These are phyloP conservation scores for Neonectria punicea DNA, from an alignment of 2,329 filamentous ascomycete species.

Conservation along the genomic window DNA sequence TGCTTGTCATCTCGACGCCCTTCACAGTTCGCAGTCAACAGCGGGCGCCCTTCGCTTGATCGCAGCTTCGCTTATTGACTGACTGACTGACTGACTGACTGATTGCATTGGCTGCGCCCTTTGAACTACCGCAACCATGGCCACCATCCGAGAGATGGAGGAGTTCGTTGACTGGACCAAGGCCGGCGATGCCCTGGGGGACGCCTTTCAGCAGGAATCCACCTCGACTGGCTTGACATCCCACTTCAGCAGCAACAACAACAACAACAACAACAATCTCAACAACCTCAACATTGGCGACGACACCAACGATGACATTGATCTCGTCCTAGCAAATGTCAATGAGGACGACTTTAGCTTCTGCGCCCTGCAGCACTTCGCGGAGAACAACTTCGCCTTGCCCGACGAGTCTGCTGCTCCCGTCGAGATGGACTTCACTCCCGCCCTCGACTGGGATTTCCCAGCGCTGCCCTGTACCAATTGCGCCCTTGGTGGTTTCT, in stretches of 20 bases:
- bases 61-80: not conserved
- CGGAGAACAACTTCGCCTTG: slow-evolving; percentile 50
- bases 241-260: slow-evolving; percentile 35
- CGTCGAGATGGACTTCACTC: slow-evolving; percentile 40
- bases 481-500: slow-evolving; percentile 63
- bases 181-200: slow-evolving; percentile 52
- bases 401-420: slow-evolving; percentile 45
- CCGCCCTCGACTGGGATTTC: slow-evolving; percentile 50
- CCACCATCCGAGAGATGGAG: slow-evolving; percentile 64
- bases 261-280: slow-evolving; percentile 20
- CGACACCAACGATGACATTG: slow-evolving; percentile 55
- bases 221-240: slow-evolving; percentile 50
- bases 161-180: slow-evolving; percentile 73
- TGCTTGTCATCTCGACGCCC: slow-evolving; percentile 8
- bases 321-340: slow-evolving; percentile 65
- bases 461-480: slow-evolving; percentile 61
- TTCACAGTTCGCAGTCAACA: not conserved
- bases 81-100: not conserved
- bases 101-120: slow-evolving; percentile 26
- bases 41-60: slow-evolving; percentile 38
- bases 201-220: slow-evolving; percentile 46
- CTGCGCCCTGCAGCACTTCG: slow-evolving; percentile 68
- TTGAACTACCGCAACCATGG: slow-evolving; percentile 41
- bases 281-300: not conserved
- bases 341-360: slow-evolving; percentile 70